Percentiles rank a stretch among this genome's conserved stretches.
These are phyloP conservation scores for Lumnitzera littorea DNA, from an alignment of 345 rosid genomes.

Conservation along the genomic window DNA sequence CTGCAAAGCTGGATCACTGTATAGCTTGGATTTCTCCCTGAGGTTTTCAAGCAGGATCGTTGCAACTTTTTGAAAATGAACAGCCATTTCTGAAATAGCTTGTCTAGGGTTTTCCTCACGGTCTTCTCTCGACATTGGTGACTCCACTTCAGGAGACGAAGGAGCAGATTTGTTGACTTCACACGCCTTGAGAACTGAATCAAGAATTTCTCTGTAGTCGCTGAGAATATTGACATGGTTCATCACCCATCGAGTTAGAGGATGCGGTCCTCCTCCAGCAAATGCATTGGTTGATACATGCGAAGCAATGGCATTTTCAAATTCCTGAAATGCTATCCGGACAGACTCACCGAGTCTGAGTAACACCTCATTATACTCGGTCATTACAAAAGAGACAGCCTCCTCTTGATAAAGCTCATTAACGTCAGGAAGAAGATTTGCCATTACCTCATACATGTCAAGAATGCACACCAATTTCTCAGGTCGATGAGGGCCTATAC, in stretches of 20 bases:
- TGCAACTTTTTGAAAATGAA: slow-evolving; percentile 47
- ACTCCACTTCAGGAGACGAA: slow-evolving; percentile 28
- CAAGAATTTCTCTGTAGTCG: slow-evolving; percentile 56
- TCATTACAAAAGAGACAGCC: slow-evolving; percentile 39
- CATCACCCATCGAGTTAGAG: slow-evolving; percentile 73
- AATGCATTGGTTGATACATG: slow-evolving; percentile 46
- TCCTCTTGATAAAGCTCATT: slow-evolving; percentile 43
- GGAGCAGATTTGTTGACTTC: slow-evolving; percentile 24
- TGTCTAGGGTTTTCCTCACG: slow-evolving; percentile 17
- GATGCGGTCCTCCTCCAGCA: slow-evolving; percentile 73
- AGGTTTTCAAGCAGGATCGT: slow-evolving; percentile 67
- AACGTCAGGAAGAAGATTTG: slow-evolving; percentile 58
- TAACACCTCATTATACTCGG: slow-evolving; percentile 51
- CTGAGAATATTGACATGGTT: slow-evolving; percentile 59
- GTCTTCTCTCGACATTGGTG: slow-evolving; percentile 32
- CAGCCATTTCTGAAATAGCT: slow-evolving; percentile 29
- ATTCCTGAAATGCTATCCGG: slow-evolving; percentile 58
- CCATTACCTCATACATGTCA: slow-evolving; percentile 75
- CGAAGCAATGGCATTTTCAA: slow-evolving; percentile 62
- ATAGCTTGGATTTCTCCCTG: slow-evolving; percentile 52
- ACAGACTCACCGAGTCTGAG: slow-evolving; percentile 58
- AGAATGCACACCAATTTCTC: slow-evolving; percentile 68
- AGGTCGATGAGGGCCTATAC: slow-evolving; percentile 67
- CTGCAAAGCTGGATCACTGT: slow-evolving; percentile 51
- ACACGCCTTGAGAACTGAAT: slow-evolving; percentile 47